Evolutionary conservation across 352 stramenopile genomes (phyloP).

Genomic region (Phytophthora palmivora): DNA sequence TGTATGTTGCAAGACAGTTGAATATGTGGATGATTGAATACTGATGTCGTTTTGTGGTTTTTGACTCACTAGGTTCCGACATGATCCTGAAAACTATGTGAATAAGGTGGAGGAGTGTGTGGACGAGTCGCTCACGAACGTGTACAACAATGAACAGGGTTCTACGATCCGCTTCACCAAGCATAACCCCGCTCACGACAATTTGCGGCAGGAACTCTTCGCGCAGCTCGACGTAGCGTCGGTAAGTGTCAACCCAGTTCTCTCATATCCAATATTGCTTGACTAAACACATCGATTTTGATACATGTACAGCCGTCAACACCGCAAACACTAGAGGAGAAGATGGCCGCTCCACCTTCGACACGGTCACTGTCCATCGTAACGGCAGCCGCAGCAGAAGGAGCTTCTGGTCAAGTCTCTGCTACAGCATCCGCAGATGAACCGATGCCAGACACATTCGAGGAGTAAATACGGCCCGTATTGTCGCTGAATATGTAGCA

Average conservation of each 20-base stretch:
- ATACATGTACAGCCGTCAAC: conserved; percentile 20
- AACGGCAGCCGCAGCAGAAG: conserved; percentile 43
- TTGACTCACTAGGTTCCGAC: conserved; percentile 56
- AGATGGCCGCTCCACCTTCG: conserved; percentile 36
- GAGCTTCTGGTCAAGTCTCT: conserved; percentile 25
- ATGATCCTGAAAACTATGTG: conserved; percentile 90
- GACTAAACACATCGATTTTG: neutral
- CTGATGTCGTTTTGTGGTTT: conserved; percentile 3
- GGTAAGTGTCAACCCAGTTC: conserved; percentile 18
- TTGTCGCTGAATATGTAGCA: neutral
- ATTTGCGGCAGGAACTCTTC: conserved; percentile 82
- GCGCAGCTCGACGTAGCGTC: conserved; percentile 57
- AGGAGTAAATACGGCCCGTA: conserved; percentile 19
- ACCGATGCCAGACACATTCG: conserved; percentile 44
- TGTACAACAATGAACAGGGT: conserved; percentile 93
- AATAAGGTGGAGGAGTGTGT: conserved; percentile 93
- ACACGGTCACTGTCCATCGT: conserved; percentile 50
- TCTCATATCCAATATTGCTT: neutral
- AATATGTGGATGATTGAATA: neutral
- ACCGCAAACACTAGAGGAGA: conserved; percentile 47
- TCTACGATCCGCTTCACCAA: conserved; percentile 91
- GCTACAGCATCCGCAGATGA: conserved; percentile 34
- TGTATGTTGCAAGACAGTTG: conserved; percentile 56
- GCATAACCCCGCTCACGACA: conserved; percentile 83
- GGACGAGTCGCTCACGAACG: conserved; percentile 91